Evolutionary conservation across 345 rosid genomes (phyloP).

Genomic region (Nasturtium officinale): DNA sequence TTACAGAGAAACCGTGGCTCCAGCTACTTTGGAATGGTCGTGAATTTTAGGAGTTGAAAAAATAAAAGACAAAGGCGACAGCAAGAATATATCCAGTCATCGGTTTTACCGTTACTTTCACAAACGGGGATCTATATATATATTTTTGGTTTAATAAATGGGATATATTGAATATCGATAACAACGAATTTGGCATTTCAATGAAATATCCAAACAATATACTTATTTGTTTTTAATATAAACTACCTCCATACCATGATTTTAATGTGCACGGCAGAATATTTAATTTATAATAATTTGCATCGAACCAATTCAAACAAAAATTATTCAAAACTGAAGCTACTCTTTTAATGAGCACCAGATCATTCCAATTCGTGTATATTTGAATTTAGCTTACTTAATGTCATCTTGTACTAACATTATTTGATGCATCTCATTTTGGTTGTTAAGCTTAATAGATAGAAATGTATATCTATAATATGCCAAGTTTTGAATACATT

Average conservation of each 20-base stretch:
- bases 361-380: background rate
- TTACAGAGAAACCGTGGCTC: too few species aligned
- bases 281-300: background rate
- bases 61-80: conserved; percentile 8
- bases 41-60: background rate
- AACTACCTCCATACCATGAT: background rate
- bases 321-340: background rate
- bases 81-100: background rate
- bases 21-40: too few species aligned
- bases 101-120: background rate
- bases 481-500: background rate
- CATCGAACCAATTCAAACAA: background rate
- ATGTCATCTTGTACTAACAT: background rate
- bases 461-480: background rate
- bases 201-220: background rate
- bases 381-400: background rate
- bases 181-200: background rate
- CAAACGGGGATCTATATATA: background rate
- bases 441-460: background rate
- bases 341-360: background rate
- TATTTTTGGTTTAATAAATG: background rate
- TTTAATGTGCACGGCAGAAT: background rate
- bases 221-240: background rate
- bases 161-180: background rate
- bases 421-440: background rate